Conservation (phyloP, 2,329 filamentous ascomycete genomes). For the Penicillium rolfsii region DNA sequence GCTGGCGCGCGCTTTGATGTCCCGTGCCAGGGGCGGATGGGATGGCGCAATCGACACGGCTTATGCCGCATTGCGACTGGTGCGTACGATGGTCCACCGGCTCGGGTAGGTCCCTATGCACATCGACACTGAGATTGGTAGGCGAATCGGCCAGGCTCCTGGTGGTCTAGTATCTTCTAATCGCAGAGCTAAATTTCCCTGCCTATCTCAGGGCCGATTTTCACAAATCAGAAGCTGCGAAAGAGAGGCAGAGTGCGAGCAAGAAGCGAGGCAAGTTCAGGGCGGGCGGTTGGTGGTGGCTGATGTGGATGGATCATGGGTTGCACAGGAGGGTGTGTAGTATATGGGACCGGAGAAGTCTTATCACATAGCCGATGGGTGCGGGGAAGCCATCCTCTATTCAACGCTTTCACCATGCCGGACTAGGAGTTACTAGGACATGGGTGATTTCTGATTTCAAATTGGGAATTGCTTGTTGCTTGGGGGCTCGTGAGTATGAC, state of each 20-base stretch:
- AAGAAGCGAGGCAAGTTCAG: neutral
- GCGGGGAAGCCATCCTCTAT: conserved; percentile 17
- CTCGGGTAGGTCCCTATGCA: neutral
- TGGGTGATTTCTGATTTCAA: neutral
- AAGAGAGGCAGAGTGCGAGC: neutral
- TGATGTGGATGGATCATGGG: neutral
- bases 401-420: neutral
- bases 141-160: too few relatives aligned
- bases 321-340: too few relatives aligned
- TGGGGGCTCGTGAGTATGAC: neutral
- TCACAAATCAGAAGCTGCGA: neutral
- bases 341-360: conserved; percentile 9
- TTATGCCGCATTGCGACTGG: conserved; percentile 1
- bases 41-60: conserved; percentile 18
- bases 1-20: conserved; percentile 4
- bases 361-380: conserved; percentile 22
- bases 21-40: conserved; percentile 8
- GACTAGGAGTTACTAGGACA: neutral
- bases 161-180: too few relatives aligned
- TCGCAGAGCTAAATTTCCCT: too few relatives aligned
- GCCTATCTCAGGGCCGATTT: too few relatives aligned
- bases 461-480: conserved; percentile 1
- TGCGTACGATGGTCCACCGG: conserved; percentile 4
- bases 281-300: neutral
- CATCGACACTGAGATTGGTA: too few relatives aligned